Percentiles rank a stretch among this genome's conserved stretches.
Evolutionary conservation across 176 grass and related monocot species (phyloP).

Genomic region (Avena eriantha): DNA sequence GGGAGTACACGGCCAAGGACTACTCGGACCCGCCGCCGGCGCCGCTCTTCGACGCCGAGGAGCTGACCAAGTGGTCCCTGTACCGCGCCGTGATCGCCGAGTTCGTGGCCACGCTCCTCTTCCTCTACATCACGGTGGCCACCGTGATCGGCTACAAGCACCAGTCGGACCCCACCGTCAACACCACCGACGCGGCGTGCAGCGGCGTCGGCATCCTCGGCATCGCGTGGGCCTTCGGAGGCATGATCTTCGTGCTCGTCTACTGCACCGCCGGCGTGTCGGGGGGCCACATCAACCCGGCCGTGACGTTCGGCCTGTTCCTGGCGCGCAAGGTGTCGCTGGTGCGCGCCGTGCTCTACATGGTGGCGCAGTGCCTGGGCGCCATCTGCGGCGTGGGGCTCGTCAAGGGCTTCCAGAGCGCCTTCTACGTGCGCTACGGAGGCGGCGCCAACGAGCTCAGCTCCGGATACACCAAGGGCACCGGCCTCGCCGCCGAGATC

Average conservation of each 20-base stretch:
- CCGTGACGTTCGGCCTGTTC: constrained; percentile 90
- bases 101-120: constrained; percentile 86
- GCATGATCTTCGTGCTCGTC: constrained; percentile 99
- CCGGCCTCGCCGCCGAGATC: constrained; percentile 91
- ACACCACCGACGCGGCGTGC: constrained; percentile 62
- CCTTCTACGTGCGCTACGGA: constrained; percentile 72
- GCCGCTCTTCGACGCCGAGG: constrained; percentile 58
- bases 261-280: constrained; percentile 99
- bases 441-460: constrained; percentile 87
- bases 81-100: constrained; percentile 85
- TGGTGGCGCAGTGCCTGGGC: constrained; percentile 84
- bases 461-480: constrained; percentile 73
- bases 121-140: constrained; percentile 85
- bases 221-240: constrained; percentile 98
- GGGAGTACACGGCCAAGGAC: constrained; percentile 71
- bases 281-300: constrained; percentile 92
- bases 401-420: constrained; percentile 85
- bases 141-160: constrained; percentile 88
- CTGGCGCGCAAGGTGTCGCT: constrained; percentile 93
- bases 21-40: constrained; percentile 84
- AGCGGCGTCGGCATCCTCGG: constrained; percentile 86
- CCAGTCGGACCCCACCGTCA: constrained; percentile 44
- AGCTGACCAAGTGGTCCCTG: constrained; percentile 77
- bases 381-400: constrained; percentile 92
- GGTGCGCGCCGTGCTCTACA: constrained; percentile 83